Evolutionary conservation across 1,284 basidiomycete species (phyloP).

Genomic region (Apiotrichum montevideense): DNA sequence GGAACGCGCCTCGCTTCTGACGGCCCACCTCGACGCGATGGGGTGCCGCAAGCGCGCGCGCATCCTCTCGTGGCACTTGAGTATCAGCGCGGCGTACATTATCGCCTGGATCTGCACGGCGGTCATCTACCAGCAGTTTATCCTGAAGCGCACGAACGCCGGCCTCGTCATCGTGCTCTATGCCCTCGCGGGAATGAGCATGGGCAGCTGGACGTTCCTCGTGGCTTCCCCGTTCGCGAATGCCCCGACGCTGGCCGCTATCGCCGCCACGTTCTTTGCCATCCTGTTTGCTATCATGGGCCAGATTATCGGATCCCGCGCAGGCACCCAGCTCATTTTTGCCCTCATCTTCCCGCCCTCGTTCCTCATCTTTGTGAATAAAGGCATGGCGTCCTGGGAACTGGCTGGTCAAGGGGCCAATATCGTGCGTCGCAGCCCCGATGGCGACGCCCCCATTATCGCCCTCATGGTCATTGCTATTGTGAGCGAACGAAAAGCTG

Average conservation of each 20-base stretch:
- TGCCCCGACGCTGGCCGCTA: conserved; percentile 25
- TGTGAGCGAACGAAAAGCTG: conserved; percentile 22
- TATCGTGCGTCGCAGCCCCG: conserved; percentile 56
- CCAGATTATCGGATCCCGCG: conserved; percentile 53
- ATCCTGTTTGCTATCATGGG: conserved; percentile 52
- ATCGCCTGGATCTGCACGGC: conserved; percentile 63
- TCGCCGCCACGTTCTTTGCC: conserved; percentile 57
- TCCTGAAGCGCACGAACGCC: conserved; percentile 59
- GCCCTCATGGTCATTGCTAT: conserved; percentile 60
- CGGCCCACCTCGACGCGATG: conserved; percentile 66
- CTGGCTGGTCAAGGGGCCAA: conserved; percentile 52
- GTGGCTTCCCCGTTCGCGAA: conserved; percentile 27
- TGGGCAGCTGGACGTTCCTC: conserved; percentile 31
- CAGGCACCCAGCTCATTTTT: conserved; percentile 54
- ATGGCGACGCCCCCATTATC: conserved; percentile 54
- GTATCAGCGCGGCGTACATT: conserved; percentile 55
- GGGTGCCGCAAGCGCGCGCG: conserved; percentile 62
- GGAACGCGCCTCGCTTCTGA: conserved; percentile 58
- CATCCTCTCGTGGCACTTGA: conserved; percentile 62
- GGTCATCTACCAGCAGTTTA: conserved; percentile 58
- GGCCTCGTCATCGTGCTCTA: conserved; percentile 61
- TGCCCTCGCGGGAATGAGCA: conserved; percentile 55
- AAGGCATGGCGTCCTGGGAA: conserved; percentile 56
- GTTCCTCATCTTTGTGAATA: conserved; percentile 64
- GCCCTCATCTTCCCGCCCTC: conserved; percentile 66